Conservation (phyloP, 2,329 filamentous ascomycete genomes). For the Aspergillus ustus region DNA sequence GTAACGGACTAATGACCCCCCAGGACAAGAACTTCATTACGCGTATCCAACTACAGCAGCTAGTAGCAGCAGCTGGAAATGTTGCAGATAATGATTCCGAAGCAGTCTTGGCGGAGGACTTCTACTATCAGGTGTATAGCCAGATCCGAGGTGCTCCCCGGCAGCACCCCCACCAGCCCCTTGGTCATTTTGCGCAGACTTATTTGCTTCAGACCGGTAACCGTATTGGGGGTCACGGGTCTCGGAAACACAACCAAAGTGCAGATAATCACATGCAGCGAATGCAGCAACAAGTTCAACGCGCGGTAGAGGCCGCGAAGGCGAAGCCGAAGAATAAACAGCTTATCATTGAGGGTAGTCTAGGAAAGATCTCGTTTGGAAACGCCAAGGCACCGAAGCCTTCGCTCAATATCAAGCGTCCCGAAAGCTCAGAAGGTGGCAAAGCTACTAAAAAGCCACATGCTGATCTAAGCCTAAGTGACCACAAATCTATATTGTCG, state of each 20-base stretch:
- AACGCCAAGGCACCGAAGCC: conserved; percentile 98
- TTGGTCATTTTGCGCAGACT: conserved; percentile 96
- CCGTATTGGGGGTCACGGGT: conserved; percentile 69
- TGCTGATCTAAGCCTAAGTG: conserved; percentile 62
- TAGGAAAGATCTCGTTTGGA: conserved; percentile 98
- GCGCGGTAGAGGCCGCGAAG: conserved; percentile 95
- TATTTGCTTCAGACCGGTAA: conserved; percentile 95
- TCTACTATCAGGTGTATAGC: conserved; percentile 97
- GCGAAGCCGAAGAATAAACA: conserved; percentile 98
- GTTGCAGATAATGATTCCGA: conserved; percentile 79
- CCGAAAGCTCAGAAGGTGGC: conserved; percentile 68
- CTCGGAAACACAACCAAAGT: conserved; percentile 73
- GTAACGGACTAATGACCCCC: conserved; percentile 97
- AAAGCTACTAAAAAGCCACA: conserved; percentile 55
- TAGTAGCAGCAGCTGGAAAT: conserved; percentile 89
- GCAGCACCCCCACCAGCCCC: conserved; percentile 87
- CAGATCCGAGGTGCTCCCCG: conserved; percentile 89
- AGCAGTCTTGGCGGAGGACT: conserved; percentile 84
- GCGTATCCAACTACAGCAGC: conserved; percentile 93
- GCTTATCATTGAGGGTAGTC: conserved; percentile 90
- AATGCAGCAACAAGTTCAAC: conserved; percentile 98
- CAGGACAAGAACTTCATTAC: conserved; percentile 99
- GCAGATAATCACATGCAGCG: conserved; percentile 97
- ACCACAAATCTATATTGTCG: conserved; percentile 80
- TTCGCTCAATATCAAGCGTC: conserved; percentile 90